Conservation (phyloP, 1,284 basidiomycete species). For the Ustilago bromivora region DNA sequence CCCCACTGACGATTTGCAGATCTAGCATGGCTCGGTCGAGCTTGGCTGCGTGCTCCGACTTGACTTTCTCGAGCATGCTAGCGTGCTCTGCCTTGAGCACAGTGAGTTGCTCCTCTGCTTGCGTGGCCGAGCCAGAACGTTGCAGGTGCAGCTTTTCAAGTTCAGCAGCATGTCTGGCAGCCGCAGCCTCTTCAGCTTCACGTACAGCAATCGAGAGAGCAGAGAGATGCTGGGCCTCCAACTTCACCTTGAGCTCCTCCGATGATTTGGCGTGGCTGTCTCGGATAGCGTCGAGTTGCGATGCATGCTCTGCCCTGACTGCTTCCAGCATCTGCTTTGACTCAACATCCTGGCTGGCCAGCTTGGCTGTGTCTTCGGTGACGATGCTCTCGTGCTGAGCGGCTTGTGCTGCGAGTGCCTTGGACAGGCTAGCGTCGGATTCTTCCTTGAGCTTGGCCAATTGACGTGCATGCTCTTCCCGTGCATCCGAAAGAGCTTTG, state of each 20-base stretch:
- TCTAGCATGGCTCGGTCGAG: conserved; percentile 41
- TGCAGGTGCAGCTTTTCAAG: conserved; percentile 28
- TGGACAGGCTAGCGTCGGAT: conserved; percentile 18
- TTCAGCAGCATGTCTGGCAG: conserved; percentile 19
- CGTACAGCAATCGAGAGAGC: conserved; percentile 28
- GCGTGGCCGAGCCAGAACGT: conserved; percentile 18
- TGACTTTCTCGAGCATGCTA: conserved; percentile 17
- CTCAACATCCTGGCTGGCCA: conserved; percentile 24
- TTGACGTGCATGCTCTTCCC: conserved; percentile 27
- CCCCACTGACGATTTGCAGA: conserved; percentile 31
- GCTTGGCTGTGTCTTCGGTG: conserved; percentile 23
- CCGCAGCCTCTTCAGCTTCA: conserved; percentile 23
- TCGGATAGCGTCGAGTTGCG: conserved; percentile 18
- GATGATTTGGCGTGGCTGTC: conserved; percentile 21
- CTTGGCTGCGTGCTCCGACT: conserved; percentile 35
- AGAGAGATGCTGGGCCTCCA: conserved; percentile 48
- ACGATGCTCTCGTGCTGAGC: conserved; percentile 29
- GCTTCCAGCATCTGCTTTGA: conserved; percentile 7
- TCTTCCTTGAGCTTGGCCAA: conserved; percentile 38
- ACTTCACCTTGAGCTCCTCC: conserved; percentile 30
- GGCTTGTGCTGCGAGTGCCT: conserved; percentile 38
- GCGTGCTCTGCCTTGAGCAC: conserved; percentile 22
- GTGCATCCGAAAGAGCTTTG: conserved; percentile 17
- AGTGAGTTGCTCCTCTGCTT: conserved; percentile 14
- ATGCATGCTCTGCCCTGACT: conserved; percentile 15